Conservation (phyloP, 345 rosid species). For the Eucalyptus regnans region DNA sequence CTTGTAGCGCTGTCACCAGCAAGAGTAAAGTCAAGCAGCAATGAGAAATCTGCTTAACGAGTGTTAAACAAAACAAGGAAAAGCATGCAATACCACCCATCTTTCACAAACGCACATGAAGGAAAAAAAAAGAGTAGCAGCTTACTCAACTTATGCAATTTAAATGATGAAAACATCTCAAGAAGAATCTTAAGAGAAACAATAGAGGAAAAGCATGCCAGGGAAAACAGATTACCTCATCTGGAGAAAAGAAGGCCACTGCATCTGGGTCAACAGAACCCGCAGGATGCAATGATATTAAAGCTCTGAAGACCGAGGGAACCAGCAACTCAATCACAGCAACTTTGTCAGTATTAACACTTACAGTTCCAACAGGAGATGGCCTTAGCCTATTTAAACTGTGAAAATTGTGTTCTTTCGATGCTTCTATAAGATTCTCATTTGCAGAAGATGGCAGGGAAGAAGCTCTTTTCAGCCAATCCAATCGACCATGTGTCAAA, state of each 20-base stretch:
- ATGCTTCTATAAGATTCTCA: conserved; percentile 48
- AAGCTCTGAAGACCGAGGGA: conserved; percentile 74
- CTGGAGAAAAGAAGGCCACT: conserved; percentile 91
- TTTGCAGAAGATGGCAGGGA: conserved; percentile 41
- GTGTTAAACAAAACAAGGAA: neutral
- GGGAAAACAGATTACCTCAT: conserved; percentile 48
- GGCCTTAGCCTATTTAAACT: conserved; percentile 50
- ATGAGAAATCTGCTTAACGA: neutral
- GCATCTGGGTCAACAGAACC: conserved; percentile 89
- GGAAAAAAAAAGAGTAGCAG: neutral
- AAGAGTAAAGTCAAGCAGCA: neutral
- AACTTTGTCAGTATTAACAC: conserved; percentile 37
- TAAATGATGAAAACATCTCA: neutral
- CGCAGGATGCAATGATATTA: conserved; percentile 83
- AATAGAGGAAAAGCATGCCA: neutral
- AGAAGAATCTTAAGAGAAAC: neutral
- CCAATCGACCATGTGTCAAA: conserved; percentile 56
- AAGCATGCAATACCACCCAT: neutral
- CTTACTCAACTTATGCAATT: neutral
- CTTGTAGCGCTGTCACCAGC: neutral
- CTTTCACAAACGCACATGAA: neutral
- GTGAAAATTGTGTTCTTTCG: conserved; percentile 41
- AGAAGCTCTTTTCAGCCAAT: conserved; percentile 84
- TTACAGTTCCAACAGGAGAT: conserved; percentile 17
- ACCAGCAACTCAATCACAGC: conserved; percentile 62